A percentile compares a stretch with the other conserved stretches of the same genome.
These are phyloP conservation scores for Xylaria digitata DNA, from an alignment of 2,329 filamentous ascomycete species.

Conservation along the genomic window DNA sequence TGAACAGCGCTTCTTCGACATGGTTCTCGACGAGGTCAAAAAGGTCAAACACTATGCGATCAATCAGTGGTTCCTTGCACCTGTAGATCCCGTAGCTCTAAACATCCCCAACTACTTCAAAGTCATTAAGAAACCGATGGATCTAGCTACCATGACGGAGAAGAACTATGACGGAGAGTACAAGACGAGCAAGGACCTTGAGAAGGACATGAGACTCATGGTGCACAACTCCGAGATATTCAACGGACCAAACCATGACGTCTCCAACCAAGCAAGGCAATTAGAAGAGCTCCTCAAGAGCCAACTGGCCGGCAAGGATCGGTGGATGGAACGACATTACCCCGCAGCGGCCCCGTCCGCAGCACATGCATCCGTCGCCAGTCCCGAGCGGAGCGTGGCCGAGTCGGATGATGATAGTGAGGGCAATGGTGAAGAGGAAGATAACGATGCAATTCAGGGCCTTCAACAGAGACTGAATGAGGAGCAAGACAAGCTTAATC, in stretches of 20 bases:
- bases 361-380: slow-evolving; percentile 69
- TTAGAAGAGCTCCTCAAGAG: slow-evolving; percentile 80
- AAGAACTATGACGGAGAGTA: slow-evolving; percentile 86
- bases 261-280: slow-evolving; percentile 76
- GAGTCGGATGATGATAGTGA: slow-evolving; percentile 79
- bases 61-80: slow-evolving; percentile 80
- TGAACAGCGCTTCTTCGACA: slow-evolving; percentile 90
- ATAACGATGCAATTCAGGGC: slow-evolving; percentile 63
- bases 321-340: slow-evolving; percentile 82
- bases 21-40: slow-evolving; percentile 80
- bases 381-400: slow-evolving; percentile 73
- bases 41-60: slow-evolving; percentile 75
- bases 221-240: slow-evolving; percentile 93
- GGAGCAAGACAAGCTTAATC: slow-evolving; percentile 69
- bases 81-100: slow-evolving; percentile 92
- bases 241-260: slow-evolving; percentile 79
- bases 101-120: slow-evolving; percentile 94
- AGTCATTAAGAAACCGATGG: slow-evolving; percentile 97
- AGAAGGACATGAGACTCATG: slow-evolving; percentile 83
- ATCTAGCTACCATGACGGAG: slow-evolving; percentile 81
- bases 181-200: slow-evolving; percentile 83
- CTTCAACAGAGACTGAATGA: slow-evolving; percentile 64
- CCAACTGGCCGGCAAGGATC: slow-evolving; percentile 81
- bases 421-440: slow-evolving; percentile 63
- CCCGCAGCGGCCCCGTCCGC: slow-evolving; percentile 55